These are phyloP conservation scores for Litchi chinensis DNA, from an alignment of 345 rosid species.

Conservation along the genomic window DNA sequence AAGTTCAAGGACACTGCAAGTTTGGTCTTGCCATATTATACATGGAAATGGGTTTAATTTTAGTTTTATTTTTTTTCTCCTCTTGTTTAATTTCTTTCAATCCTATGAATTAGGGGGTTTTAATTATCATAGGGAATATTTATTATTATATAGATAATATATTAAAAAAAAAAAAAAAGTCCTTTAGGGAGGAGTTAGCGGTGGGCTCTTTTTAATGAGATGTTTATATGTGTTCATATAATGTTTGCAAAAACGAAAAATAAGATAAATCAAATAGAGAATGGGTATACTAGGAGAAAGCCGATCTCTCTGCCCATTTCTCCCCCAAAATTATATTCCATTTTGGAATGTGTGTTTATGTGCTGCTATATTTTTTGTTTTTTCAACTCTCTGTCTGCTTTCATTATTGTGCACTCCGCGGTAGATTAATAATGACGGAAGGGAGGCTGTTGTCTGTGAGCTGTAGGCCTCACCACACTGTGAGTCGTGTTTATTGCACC, in stretches of 20 bases:
- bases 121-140: constrained; percentile 48
- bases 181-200: constrained; percentile 17
- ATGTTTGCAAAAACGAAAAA: constrained; percentile 31
- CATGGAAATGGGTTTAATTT: constrained; percentile 52
- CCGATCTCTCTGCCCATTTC: constrained; percentile 23
- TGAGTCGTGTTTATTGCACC: constrained; percentile 11
- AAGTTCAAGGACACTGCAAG: constrained; percentile 23
- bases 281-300: constrained; percentile 10
- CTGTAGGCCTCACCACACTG: constrained; percentile 1
- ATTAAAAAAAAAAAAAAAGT: constrained; percentile 10
- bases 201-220: constrained; percentile 37
- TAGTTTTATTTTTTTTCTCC: constrained; percentile 22
- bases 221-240: constrained; percentile 57
- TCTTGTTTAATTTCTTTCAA: constrained; percentile 11
- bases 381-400: no score
- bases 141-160: constrained; percentile 43
- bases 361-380: not conserved
- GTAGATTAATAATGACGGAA: not conserved
- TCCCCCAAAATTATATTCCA: constrained; percentile 10
- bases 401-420: not conserved
- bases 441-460: constrained; percentile 3
- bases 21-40: constrained; percentile 47
- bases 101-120: constrained; percentile 47
- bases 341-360: not conserved
- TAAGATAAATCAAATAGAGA: constrained; percentile 12